A percentile compares a stretch with the other conserved stretches of the same genome.
phyloP scores from a whole-genome alignment of 768 basidiomycete species.

The Russula brevipes region DNA sequence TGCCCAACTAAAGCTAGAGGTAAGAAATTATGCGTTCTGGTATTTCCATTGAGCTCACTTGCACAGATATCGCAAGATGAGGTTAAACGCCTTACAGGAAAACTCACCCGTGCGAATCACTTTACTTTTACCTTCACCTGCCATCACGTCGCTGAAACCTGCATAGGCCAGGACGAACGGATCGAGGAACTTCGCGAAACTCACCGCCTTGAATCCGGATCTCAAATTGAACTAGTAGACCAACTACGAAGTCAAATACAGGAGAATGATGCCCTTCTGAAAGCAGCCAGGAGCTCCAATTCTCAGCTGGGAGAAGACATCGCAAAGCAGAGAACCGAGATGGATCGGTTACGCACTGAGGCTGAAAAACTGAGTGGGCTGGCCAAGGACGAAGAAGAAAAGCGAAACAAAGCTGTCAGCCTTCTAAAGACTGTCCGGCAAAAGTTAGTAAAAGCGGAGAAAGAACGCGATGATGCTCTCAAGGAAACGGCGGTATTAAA shows the following conservation, averaged over 20 bases:
- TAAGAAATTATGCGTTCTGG: slow-evolving; percentile 33
- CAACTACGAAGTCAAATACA: slow-evolving; percentile 60
- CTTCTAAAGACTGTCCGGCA: slow-evolving; percentile 92
- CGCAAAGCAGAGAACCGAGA: slow-evolving; percentile 48
- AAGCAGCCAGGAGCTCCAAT: slow-evolving; percentile 48
- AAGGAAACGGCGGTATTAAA: slow-evolving; percentile 54
- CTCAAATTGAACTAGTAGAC: slow-evolving; percentile 70
- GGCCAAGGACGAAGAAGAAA: slow-evolving; percentile 95
- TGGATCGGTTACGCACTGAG: slow-evolving; percentile 58
- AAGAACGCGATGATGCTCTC: slow-evolving; percentile 77
- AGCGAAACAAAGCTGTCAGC: slow-evolving; percentile 88
- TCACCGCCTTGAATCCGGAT: slow-evolving; percentile 73
- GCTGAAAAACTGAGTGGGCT: slow-evolving; percentile 51
- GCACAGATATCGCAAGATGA: slow-evolving; percentile 68
- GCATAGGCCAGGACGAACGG: slow-evolving; percentile 74
- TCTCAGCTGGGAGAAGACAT: slow-evolving; percentile 46
- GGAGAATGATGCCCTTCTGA: slow-evolving; percentile 66
- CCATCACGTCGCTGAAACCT: slow-evolving; percentile 11
- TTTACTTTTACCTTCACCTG: background rate
- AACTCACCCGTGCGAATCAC: slow-evolving; percentile 57
- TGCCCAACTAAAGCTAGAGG: slow-evolving; percentile 63
- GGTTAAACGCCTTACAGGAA: slow-evolving; percentile 64
- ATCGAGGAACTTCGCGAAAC: slow-evolving; percentile 81
- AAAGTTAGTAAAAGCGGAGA: slow-evolving; percentile 95
- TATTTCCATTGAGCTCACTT: background rate